phyloP scores from a whole-genome alignment of 768 basidiomycete genomes.

The Gautieria morchelliformis region DNA sequence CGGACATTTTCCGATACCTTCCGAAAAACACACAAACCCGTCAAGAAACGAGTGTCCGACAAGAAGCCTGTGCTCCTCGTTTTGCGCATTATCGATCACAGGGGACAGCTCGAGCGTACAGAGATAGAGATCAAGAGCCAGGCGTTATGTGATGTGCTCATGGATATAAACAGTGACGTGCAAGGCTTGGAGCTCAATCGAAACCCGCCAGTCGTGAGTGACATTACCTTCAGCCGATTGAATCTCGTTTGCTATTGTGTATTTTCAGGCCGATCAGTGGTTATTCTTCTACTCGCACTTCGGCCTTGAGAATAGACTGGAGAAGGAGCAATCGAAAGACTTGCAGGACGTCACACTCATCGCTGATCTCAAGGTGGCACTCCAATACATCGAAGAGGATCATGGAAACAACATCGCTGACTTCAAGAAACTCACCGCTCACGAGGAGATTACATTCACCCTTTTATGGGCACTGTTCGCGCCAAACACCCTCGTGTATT shows the following conservation, averaged over 20 bases:
- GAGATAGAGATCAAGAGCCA: slow-evolving; percentile 16
- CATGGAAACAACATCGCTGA: slow-evolving; percentile 11
- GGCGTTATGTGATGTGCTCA: slow-evolving; percentile 12
- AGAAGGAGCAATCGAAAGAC: slow-evolving; percentile 11
- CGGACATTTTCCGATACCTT: slow-evolving; percentile 13
- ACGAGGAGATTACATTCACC: slow-evolving; percentile 18
- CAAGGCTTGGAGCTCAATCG: slow-evolving; percentile 6
- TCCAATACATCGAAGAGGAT: slow-evolving; percentile 14
- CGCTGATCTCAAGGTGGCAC: slow-evolving; percentile 12
- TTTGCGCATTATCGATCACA: slow-evolving; percentile 16
- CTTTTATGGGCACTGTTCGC: slow-evolving; percentile 24
- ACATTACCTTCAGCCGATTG: neutral
- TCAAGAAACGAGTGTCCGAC: slow-evolving; percentile 6
- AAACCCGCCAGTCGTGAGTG: slow-evolving; percentile 6
- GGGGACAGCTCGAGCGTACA: slow-evolving; percentile 12
- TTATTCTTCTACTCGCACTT: slow-evolving; percentile 14
- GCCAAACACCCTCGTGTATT: slow-evolving; percentile 16
- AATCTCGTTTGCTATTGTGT: neutral
- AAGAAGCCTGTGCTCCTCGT: slow-evolving; percentile 18
- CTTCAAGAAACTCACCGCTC: slow-evolving; percentile 8
- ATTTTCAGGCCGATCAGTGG: slow-evolving; percentile 9
- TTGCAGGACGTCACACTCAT: slow-evolving; percentile 10
- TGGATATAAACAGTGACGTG: slow-evolving; percentile 13
- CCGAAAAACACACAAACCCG: slow-evolving; percentile 17
- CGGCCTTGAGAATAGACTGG: slow-evolving; percentile 10